These are phyloP conservation scores for Lachancea quebecensis DNA, from an alignment of 805 yeast genomes.

Conservation along the genomic window DNA sequence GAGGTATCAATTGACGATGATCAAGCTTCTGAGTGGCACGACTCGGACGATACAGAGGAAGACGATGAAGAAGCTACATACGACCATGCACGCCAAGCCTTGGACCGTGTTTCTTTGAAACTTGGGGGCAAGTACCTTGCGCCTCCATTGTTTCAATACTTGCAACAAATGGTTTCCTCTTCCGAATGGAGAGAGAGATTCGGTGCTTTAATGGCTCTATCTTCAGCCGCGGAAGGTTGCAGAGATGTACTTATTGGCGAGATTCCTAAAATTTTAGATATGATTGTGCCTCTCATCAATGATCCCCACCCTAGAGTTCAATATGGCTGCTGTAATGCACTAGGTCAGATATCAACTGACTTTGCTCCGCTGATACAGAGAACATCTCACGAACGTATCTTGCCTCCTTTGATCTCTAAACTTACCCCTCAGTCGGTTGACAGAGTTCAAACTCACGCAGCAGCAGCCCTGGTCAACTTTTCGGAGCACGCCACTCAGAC, in stretches of 20 bases:
- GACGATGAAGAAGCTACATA: constrained; percentile 82
- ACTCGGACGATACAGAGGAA: constrained; percentile 68
- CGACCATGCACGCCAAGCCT: constrained; percentile 89
- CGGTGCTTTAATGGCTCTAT: constrained; percentile 94
- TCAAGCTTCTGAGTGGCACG: constrained; percentile 82
- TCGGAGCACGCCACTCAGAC: constrained; percentile 87
- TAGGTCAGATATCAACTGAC: constrained; percentile 96
- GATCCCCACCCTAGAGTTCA: constrained; percentile 94
- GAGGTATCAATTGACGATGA: constrained; percentile 88
- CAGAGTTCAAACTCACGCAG: constrained; percentile 96
- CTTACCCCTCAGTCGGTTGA: constrained; percentile 69
- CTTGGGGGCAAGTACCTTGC: constrained; percentile 81
- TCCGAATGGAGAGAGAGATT: constrained; percentile 89
- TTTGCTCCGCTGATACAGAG: constrained; percentile 85
- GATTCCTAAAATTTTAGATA: constrained; percentile 71
- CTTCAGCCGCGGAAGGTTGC: constrained; percentile 97
- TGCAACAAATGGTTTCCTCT: constrained; percentile 77
- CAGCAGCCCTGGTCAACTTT: constrained; percentile 95
- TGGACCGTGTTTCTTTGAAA: constrained; percentile 81
- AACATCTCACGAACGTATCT: constrained; percentile 66
- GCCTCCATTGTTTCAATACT: constrained; percentile 75
- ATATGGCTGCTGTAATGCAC: constrained; percentile 92
- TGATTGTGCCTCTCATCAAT: constrained; percentile 76
- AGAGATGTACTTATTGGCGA: constrained; percentile 78
- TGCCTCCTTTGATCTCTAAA: constrained; percentile 84